A percentile compares a stretch with the other conserved stretches of the same genome.
These are phyloP conservation scores for Fistulifera pelliculosa DNA, from an alignment of 108 stramenopile species.

Conservation along the genomic window DNA sequence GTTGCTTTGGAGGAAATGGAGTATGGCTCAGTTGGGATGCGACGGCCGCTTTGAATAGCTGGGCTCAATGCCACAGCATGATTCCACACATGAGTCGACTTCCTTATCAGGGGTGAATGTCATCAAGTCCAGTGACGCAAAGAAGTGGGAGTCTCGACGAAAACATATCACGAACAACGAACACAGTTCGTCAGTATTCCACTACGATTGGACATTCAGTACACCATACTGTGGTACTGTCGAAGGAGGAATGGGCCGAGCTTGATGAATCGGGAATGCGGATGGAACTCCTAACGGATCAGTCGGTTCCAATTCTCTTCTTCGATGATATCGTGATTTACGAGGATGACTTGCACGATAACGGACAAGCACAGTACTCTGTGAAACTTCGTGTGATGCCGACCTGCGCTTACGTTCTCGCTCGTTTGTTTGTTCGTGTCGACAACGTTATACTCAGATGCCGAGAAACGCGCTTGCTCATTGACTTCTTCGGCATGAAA, in stretches of 20 bases:
- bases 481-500: slow-evolving; percentile 15
- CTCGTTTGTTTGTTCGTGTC: slow-evolving; percentile 46
- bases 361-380: slow-evolving; percentile 52
- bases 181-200: slow-evolving; percentile 29
- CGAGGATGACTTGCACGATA: slow-evolving; percentile 80
- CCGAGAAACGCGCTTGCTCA: slow-evolving; percentile 53
- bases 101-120: slow-evolving; percentile 45
- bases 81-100: slow-evolving; percentile 19
- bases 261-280: slow-evolving; percentile 39
- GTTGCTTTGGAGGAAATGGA: slow-evolving; percentile 21
- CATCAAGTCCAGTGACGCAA: slow-evolving; percentile 46
- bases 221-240: slow-evolving; percentile 34
- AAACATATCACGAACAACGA: neutral
- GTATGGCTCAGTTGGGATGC: slow-evolving; percentile 33
- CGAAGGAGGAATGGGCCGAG: slow-evolving; percentile 32
- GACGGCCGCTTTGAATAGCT: slow-evolving; percentile 47
- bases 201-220: slow-evolving; percentile 77
- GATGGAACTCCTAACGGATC: slow-evolving; percentile 45
- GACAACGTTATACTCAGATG: slow-evolving; percentile 55
- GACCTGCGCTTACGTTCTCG: slow-evolving; percentile 43
- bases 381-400: slow-evolving; percentile 76
- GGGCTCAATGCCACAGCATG: slow-evolving; percentile 53
- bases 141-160: slow-evolving; percentile 34
- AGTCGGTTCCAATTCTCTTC: slow-evolving; percentile 51
- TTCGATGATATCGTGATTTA: slow-evolving; percentile 59